These are phyloP conservation scores for Conticribra weissflogii DNA, from an alignment of 108 stramenopile genomes.

Conservation along the genomic window DNA sequence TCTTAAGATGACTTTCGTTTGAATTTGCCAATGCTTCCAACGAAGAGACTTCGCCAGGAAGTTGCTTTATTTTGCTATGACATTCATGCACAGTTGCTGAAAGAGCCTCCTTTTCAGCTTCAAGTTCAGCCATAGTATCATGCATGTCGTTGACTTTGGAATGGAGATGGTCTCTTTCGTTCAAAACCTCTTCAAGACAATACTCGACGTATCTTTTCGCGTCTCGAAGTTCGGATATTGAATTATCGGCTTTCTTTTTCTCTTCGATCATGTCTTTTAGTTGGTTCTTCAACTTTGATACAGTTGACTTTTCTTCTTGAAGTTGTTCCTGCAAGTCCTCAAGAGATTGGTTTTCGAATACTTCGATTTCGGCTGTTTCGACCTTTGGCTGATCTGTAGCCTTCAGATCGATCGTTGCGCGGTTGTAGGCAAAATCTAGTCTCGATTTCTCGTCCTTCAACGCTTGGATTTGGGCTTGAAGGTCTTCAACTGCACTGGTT, in stretches of 20 bases:
- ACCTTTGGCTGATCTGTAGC: not conserved
- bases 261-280: not conserved
- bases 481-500: not conserved
- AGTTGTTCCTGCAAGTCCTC: not conserved
- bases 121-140: slow-evolving; percentile 11
- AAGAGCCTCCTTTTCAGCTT: slow-evolving; percentile 24
- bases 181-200: slow-evolving; percentile 14
- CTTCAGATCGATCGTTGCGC: not conserved
- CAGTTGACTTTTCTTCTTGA: not conserved
- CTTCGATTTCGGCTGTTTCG: not conserved
- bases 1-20: slow-evolving; percentile 13
- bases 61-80: slow-evolving; percentile 10
- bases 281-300: not conserved
- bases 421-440: not conserved
- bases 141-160: slow-evolving; percentile 15
- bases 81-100: slow-evolving; percentile 11
- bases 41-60: slow-evolving; percentile 5
- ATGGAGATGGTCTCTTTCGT: slow-evolving; percentile 24
- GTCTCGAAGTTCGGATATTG: slow-evolving; percentile 13
- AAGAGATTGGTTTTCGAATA: not conserved
- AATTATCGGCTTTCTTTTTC: slow-evolving; percentile 1
- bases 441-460: not conserved
- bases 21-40: slow-evolving; percentile 17
- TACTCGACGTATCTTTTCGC: slow-evolving; percentile 1
- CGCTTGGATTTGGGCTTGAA: not conserved